These are phyloP conservation scores for Rhodomyrtus tomentosa DNA, from an alignment of 345 rosid species.

Conservation along the genomic window DNA sequence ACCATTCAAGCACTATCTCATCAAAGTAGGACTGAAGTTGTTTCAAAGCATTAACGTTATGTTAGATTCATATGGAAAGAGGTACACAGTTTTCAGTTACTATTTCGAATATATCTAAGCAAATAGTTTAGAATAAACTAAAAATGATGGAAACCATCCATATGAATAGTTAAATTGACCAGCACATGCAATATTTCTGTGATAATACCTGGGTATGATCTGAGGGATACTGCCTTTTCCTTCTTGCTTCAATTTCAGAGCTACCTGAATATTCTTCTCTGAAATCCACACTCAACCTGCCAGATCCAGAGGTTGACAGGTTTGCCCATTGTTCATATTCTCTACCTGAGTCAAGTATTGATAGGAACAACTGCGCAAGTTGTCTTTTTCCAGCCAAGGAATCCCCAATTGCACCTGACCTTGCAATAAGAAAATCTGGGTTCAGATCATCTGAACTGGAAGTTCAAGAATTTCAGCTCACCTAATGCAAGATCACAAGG, in stretches of 20 bases:
- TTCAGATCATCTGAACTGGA: not conserved
- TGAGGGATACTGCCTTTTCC: conserved; percentile 34
- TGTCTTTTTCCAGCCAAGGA: conserved; percentile 36
- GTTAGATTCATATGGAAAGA: not conserved
- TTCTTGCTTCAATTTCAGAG: conserved; percentile 7
- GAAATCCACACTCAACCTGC: conserved; percentile 1
- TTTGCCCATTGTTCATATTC: conserved; percentile 68
- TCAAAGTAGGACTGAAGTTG: not conserved
- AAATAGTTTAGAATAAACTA: not conserved
- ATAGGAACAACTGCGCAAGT: conserved; percentile 47
- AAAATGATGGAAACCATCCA: not conserved
- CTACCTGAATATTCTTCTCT: conserved; percentile 8
- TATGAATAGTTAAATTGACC: not conserved
- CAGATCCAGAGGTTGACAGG: conserved; percentile 5
- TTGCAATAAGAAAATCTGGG: not conserved
- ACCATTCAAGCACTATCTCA: not conserved
- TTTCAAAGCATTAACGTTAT: not conserved
- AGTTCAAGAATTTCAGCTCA: not conserved
- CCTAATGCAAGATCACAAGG: not conserved
- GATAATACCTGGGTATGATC: conserved; percentile 72
- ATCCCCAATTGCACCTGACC: conserved; percentile 54
- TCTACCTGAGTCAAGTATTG: conserved; percentile 40
- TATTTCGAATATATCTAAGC: not conserved
- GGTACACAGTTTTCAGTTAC: not conserved
- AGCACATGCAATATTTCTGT: not conserved